These are phyloP conservation scores for Hymenoscyphus salicellus DNA, from an alignment of 2,329 filamentous ascomycete genomes.

Conservation along the genomic window DNA sequence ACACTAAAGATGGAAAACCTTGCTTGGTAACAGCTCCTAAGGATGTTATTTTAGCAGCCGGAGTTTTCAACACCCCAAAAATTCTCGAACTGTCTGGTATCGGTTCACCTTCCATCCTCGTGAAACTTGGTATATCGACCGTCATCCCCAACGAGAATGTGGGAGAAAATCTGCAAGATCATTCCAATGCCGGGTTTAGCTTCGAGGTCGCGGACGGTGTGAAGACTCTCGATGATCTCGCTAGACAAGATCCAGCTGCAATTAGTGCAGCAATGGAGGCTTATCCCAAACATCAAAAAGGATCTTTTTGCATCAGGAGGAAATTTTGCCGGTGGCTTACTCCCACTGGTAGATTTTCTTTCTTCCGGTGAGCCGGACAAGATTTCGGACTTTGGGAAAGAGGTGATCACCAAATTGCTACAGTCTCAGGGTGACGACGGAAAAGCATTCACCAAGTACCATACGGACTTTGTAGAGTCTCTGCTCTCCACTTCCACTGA, in stretches of 20 bases:
- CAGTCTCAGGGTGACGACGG: too few relatives aligned
- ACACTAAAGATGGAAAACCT: constrained; percentile 9
- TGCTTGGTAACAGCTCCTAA: constrained; percentile 22
- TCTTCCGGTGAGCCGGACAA: not conserved
- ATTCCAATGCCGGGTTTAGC: constrained; percentile 15
- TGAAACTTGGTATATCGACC: constrained; percentile 45
- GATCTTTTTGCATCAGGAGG: not conserved
- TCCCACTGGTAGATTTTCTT: not conserved
- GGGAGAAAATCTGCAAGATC: constrained; percentile 56
- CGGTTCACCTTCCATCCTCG: constrained; percentile 39
- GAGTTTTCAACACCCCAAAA: constrained; percentile 45
- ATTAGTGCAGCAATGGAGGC: constrained; percentile 35
- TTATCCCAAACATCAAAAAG: constrained; percentile 33
- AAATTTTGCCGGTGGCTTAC: not conserved
- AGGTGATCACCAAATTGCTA: too few relatives aligned
- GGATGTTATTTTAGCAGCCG: constrained; percentile 48
- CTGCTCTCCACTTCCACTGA: too few relatives aligned
- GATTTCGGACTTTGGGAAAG: not conserved
- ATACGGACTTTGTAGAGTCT: too few relatives aligned
- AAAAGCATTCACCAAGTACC: too few relatives aligned
- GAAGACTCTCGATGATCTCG: constrained; percentile 37
- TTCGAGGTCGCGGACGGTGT: constrained; percentile 38
- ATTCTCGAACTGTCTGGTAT: constrained; percentile 46
- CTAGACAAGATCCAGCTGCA: constrained; percentile 33
- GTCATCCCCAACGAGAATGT: constrained; percentile 57